Conservation (phyloP, 75 land plant genomes). For the Larix kaempferi region DNA sequence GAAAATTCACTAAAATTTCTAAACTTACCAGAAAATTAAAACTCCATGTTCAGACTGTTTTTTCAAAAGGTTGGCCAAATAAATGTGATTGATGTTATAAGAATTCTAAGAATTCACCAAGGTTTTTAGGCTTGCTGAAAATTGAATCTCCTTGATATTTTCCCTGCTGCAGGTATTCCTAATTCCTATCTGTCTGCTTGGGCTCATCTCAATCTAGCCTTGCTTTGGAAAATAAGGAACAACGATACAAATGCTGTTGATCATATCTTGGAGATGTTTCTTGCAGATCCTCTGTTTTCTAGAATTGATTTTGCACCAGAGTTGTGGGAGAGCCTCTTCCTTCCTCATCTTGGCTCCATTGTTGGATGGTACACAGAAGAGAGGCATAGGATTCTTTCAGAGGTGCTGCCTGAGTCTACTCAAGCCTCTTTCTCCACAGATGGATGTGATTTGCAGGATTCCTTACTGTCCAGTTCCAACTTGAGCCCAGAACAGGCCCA, state of each 20-base stretch:
- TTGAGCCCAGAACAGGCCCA: constrained; percentile 48
- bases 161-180: constrained; percentile 38
- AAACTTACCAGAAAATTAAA: no score
- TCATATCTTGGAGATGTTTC: constrained; percentile 63
- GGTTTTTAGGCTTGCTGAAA: no score
- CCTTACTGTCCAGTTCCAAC: constrained; percentile 19
- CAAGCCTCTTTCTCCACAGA: constrained; percentile 44
- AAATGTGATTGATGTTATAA: no score
- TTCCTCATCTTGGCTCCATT: constrained; percentile 53
- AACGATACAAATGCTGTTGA: constrained; percentile 31
- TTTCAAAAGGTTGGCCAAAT: no score
- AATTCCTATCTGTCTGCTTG: constrained; percentile 66
- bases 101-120: no score
- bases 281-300: constrained; percentile 49
- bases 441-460: constrained; percentile 40
- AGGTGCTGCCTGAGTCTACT: constrained; percentile 31
- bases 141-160: no score
- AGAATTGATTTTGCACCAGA: constrained; percentile 65
- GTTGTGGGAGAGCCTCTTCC: constrained; percentile 56
- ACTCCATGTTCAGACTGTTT: no score
- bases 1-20: no score
- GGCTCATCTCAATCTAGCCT: constrained; percentile 58
- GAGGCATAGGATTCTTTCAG: constrained; percentile 36
- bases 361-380: constrained; percentile 53
- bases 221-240: constrained; percentile 45